These are phyloP conservation scores for Talaromyces sp. DNA, from an alignment of 2,329 filamentous ascomycete genomes.

Conservation along the genomic window DNA sequence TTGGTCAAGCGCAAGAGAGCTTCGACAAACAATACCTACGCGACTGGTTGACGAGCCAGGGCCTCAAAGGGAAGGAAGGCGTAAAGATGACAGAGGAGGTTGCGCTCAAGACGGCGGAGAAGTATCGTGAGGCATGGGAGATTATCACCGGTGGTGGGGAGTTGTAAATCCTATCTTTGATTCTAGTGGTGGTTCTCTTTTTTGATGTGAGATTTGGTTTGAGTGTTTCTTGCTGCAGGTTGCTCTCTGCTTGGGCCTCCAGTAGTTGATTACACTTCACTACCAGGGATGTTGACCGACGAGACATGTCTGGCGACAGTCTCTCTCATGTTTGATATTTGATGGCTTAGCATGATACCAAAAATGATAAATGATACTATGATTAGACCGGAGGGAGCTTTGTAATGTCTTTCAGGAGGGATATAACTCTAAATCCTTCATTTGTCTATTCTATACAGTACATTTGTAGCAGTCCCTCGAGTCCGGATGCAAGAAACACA, in stretches of 20 bases:
- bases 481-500: neutral
- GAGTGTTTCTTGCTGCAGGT: neutral
- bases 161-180: slow-evolving; percentile 18
- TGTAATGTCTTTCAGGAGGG: neutral
- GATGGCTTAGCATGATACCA: neutral
- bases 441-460: slow-evolving; percentile 9
- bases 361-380: neutral
- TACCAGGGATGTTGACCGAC: neutral
- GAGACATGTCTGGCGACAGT: neutral
- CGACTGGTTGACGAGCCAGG: slow-evolving; percentile 73
- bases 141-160: slow-evolving; percentile 57
- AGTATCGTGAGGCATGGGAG: slow-evolving; percentile 74
- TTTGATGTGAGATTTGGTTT: neutral
- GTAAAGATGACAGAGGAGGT: slow-evolving; percentile 72
- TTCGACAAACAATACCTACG: slow-evolving; percentile 86
- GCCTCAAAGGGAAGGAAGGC: slow-evolving; percentile 70
- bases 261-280: neutral
- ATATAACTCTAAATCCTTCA: neutral
- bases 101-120: slow-evolving; percentile 62
- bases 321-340: neutral
- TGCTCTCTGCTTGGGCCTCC: neutral
- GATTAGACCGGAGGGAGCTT: neutral
- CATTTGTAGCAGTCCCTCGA: neutral
- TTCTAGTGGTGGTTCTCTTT: neutral
- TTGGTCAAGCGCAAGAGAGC: slow-evolving; percentile 72